A percentile compares a stretch with the other conserved stretches of the same genome.
phyloP scores from a whole-genome alignment of 2,329 filamentous ascomycete genomes.

The Phoma herbarum region DNA sequence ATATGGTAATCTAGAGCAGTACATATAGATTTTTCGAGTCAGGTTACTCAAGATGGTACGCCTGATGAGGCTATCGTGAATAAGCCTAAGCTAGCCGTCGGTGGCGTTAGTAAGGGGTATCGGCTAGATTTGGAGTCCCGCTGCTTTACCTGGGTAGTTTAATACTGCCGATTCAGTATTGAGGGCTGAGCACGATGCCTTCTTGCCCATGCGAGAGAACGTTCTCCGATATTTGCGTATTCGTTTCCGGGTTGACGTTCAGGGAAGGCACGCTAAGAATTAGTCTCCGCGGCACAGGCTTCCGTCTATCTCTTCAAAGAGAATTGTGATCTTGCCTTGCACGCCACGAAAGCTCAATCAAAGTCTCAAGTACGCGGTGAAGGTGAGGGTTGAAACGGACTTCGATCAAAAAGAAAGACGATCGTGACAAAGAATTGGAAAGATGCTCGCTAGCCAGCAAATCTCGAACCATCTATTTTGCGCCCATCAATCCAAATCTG shows the following conservation, averaged over 20 bases:
- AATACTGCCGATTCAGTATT: no score
- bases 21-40: background rate
- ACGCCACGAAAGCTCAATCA: background rate
- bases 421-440: background rate
- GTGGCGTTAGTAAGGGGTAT: background rate
- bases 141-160: background rate
- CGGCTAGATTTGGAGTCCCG: background rate
- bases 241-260: background rate
- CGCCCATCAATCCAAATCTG: constrained; percentile 19
- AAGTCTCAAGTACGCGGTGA: background rate
- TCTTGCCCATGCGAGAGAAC: background rate
- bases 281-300: background rate
- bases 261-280: background rate
- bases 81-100: background rate
- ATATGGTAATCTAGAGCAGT: background rate
- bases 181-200: no score
- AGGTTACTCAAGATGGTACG: background rate
- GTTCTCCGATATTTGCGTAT: background rate
- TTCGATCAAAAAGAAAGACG: background rate
- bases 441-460: background rate
- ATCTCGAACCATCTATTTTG: background rate
- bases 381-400: background rate
- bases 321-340: background rate
- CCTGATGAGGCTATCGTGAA: background rate
- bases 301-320: background rate